Evolutionary conservation across 371 early-diverging fungal species (phyloP).

Genomic region (Mucor circinelloides): DNA sequence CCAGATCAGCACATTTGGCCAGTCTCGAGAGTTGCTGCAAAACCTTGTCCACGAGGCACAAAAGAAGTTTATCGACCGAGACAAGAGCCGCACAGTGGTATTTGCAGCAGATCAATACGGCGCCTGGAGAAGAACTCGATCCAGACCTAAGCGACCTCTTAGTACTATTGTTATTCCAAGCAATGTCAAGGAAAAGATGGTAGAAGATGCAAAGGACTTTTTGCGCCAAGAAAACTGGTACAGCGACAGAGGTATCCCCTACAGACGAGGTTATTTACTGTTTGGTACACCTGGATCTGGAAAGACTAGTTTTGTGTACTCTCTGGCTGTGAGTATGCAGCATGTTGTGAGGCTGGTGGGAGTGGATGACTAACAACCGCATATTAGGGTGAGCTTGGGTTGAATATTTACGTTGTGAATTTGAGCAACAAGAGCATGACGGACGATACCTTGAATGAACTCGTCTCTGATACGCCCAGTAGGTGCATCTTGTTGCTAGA

Average conservation of each 20-base stretch:
- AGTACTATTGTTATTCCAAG: conserved; percentile 68
- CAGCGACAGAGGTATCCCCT: conserved; percentile 88
- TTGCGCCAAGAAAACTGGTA: conserved; percentile 84
- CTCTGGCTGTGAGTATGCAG: conserved; percentile 70
- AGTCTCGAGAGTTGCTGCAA: conserved; percentile 55
- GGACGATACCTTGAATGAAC: conserved; percentile 86
- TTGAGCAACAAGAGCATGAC: conserved; percentile 87
- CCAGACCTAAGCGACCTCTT: conserved; percentile 60
- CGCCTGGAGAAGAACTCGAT: conserved; percentile 60
- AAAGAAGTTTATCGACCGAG: conserved; percentile 56
- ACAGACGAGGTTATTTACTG: conserved; percentile 81
- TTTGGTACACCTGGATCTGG: conserved; percentile 80
- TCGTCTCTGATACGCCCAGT: conserved; percentile 88
- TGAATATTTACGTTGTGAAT: conserved; percentile 94
- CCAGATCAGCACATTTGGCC: conserved; percentile 62
- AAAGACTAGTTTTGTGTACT: conserved; percentile 95
- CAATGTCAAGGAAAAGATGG: conserved; percentile 62
- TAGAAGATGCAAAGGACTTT: conserved; percentile 80
- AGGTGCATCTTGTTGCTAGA: conserved; percentile 93
- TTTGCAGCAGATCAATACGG: conserved; percentile 71
- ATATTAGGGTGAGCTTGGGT: conserved; percentile 76
- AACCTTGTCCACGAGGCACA: conserved; percentile 60
- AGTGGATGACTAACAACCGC: too few species aligned
- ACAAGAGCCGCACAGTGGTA: conserved; percentile 64
- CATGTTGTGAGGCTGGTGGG: too few species aligned